Conservation (phyloP, 2,329 filamentous ascomycete species). For the Aspergillus quadrilineatus region DNA sequence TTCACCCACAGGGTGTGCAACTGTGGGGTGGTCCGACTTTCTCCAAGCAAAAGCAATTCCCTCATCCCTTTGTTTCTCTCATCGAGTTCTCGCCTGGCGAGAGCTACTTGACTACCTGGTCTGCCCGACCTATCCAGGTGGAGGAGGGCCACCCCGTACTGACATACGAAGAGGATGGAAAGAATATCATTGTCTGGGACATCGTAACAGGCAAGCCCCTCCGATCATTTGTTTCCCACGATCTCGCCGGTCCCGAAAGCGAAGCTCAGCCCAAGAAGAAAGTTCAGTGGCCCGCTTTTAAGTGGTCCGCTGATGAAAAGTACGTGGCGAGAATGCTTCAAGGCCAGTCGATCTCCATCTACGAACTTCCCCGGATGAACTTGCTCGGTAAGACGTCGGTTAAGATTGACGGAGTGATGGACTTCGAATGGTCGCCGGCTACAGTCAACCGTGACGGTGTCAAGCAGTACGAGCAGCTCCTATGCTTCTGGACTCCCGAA, state of each 20-base stretch:
- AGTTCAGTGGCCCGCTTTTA: slow-evolving; percentile 97
- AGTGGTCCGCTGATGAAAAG: slow-evolving; percentile 97
- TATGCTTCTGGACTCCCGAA: slow-evolving; percentile 99
- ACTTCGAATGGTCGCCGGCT: slow-evolving; percentile 98
- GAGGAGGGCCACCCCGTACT: slow-evolving; percentile 78
- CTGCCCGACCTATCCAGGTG: slow-evolving; percentile 86
- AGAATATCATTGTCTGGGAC: slow-evolving; percentile 99
- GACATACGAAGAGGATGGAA: slow-evolving; percentile 89
- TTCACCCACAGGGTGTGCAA: slow-evolving; percentile 94
- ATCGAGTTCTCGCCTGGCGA: slow-evolving; percentile 93
- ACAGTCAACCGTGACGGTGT: slow-evolving; percentile 77
- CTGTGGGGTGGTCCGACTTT: slow-evolving; percentile 92
- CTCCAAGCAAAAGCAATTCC: slow-evolving; percentile 87
- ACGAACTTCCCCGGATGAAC: slow-evolving; percentile 86
- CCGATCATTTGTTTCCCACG: slow-evolving; percentile 89
- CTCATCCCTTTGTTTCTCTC: slow-evolving; percentile 92
- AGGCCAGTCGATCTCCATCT: slow-evolving; percentile 84
- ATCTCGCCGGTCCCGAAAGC: slow-evolving; percentile 62
- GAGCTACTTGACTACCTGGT: slow-evolving; percentile 95
- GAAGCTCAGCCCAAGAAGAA: slow-evolving; percentile 78
- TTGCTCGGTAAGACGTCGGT: slow-evolving; percentile 86
- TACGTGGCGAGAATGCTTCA: slow-evolving; percentile 92
- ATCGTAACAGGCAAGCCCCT: slow-evolving; percentile 84
- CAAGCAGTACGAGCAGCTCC: slow-evolving; percentile 91
- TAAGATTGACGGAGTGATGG: slow-evolving; percentile 94